Conservation (phyloP, 441 rosid genomes). For the Pelargonium myrrhifolium region DNA sequence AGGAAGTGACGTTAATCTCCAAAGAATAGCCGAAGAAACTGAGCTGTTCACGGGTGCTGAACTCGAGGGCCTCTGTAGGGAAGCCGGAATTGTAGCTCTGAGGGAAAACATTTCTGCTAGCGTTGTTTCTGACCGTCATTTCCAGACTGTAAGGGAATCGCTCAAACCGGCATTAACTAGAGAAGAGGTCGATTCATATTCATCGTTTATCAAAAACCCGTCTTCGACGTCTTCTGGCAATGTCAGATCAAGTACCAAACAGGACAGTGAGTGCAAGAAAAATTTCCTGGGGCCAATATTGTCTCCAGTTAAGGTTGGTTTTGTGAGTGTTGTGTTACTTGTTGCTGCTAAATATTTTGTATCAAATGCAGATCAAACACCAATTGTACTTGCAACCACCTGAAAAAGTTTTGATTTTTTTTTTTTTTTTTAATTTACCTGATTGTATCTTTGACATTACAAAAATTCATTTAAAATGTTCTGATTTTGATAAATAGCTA, state of each 20-base stretch:
- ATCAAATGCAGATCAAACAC: background rate
- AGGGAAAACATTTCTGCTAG: conserved; percentile 70
- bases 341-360: conserved; percentile 4
- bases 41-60: conserved; percentile 85
- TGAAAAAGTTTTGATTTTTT: background rate
- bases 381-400: background rate
- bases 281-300: background rate
- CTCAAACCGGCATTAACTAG: conserved; percentile 69
- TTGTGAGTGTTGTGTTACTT: background rate
- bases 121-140: conserved; percentile 53
- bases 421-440: background rate
- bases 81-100: conserved; percentile 79
- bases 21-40: conserved; percentile 62
- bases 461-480: too few relatives aligned
- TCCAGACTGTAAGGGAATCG: conserved; percentile 48
- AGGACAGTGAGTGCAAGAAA: conserved; percentile 11
- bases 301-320: background rate
- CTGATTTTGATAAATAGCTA: too few relatives aligned
- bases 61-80: conserved; percentile 71
- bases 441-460: background rate
- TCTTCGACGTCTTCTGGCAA: background rate
- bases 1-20: conserved; percentile 56
- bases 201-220: conserved; percentile 45
- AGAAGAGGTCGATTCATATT: conserved; percentile 49
- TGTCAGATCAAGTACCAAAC: conserved; percentile 11